Base-by-base conservation (phyloP, 352 stramenopile species). In the Elongisporangium prolatum region DNA sequence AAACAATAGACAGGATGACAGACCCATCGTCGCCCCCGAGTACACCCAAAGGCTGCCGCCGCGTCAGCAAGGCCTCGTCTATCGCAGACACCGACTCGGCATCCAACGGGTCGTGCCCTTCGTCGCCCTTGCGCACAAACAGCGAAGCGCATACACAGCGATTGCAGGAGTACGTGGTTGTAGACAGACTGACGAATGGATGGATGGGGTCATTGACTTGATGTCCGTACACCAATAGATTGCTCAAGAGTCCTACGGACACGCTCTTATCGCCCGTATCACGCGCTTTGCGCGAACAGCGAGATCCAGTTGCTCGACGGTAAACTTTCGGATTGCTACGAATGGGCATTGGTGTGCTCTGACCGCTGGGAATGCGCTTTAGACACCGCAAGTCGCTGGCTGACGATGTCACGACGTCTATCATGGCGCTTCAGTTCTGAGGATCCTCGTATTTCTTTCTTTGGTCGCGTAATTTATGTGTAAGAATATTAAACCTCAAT, bases 261-360 rank as follows among this genome's bases (percentile, higher is more conserved):
- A 83, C 74, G 48, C 62, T 88, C 58, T 22, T 89, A n/a, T 89
- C 80, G 14, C 80, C 80, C 10, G 76, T 86, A 4, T 86, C 72
- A 1, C 68, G 67, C 22, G 78, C 78, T 13, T 54, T 90, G 13
- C 68, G 64, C 14, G 64, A 63, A 17, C 67, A 82, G 28, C 69
- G 65, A 13, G 28, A 40, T 9, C 28, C 28, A 40, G 28, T 9
- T 5, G 28, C 28, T 40, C 28, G 28, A 40, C 28, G 28, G 28
- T 40, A 40, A 40, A 9, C 28, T 8, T 14, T 9, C 14, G 28
- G 28, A 5, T 8, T 40, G 5, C 14, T 6, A 13, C 14, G 4
- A 6, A 13, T 14, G 1, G 28, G 5, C 2, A 40, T 40, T 5
- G 4, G 5, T 1, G 2, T 13, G 28, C 28, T 40, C 28, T 40